Conservation (phyloP, 768 basidiomycete species). For the Terana coerulea region DNA sequence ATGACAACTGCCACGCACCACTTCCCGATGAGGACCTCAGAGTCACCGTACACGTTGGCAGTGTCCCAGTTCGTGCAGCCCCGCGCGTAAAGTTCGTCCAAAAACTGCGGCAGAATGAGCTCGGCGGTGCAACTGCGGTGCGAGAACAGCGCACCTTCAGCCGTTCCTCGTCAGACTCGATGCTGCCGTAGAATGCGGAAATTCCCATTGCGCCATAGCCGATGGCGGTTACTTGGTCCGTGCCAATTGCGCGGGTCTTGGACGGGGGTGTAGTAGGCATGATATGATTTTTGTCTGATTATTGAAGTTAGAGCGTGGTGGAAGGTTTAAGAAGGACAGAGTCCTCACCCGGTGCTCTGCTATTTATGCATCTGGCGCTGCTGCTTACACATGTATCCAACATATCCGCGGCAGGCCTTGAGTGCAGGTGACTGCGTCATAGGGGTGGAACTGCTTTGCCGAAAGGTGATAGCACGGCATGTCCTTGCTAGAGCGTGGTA, state of each 20-base stretch:
- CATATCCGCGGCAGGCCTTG: no score
- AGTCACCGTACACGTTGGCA: conserved; percentile 37
- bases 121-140: background rate
- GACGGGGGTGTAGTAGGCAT: conserved; percentile 13
- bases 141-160: conserved; percentile 40
- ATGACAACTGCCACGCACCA: conserved; percentile 26
- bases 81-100: conserved; percentile 36
- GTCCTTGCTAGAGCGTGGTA: no score
- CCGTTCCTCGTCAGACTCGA: conserved; percentile 50
- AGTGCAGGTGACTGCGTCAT: no score
- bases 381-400: no score
- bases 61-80: conserved; percentile 49
- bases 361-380: no score
- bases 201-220: conserved; percentile 64
- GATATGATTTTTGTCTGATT: background rate
- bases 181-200: conserved; percentile 41
- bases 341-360: no score
- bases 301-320: background rate
- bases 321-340: no score
- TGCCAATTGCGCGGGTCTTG: conserved; percentile 41
- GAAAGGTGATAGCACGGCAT: no score
- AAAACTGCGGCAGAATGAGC: conserved; percentile 26
- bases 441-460: no score
- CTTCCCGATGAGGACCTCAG: conserved; percentile 46
- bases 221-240: conserved; percentile 42